Base-by-base conservation (phyloP, 192 early-diverging fungal species). In the Gigaspora rosea region DNA sequence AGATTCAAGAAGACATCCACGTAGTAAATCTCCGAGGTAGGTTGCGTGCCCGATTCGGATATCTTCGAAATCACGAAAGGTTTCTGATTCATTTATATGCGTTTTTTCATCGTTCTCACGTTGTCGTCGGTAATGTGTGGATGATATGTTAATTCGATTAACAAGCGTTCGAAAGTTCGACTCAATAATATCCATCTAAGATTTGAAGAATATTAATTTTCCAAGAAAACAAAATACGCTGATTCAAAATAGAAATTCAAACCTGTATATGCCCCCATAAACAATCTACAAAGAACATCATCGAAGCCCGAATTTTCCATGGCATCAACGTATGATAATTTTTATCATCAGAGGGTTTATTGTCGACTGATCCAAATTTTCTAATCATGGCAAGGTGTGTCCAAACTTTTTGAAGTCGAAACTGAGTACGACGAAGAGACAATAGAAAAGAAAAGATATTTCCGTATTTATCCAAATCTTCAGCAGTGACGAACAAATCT, bases 231-330 rank as follows among this genome's bases (percentile, higher is more conserved):
- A 27, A 27, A 27, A 27, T 27, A 27, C 27, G 27, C 27, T 27
- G 0, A 1, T 13, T 0, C 3, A 47, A 9, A 52, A 62, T 27
- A 47, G 62, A 49, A 33, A 63, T 20, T 36, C 16, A 35, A 81
- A 93, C 92, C 88, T 94, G 92, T 8, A 92, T 76, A 82, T 92
- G 91, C 8, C 80, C 80, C 91, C 92, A 94, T 35, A 94, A 70
- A 61, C 86, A 84, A 77, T 94, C 90, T 1, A 92, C 79, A 78
- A 92, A 91, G 82, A 90, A 92, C 56, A 88, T 77, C 91, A 94
- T 94, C 12, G 79, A 68, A 6, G 81, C 76, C 59, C 91, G 79
- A 61, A 91, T 68, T 11, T 81, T 59, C 82, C 90, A 66, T 52
- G 48, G 52, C 27, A 56, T 51, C 41, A 73, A 11, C 11, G 18